Evolutionary conservation across 1,284 basidiomycete species (phyloP).

Genomic region (Malassezia pachydermatis): DNA sequence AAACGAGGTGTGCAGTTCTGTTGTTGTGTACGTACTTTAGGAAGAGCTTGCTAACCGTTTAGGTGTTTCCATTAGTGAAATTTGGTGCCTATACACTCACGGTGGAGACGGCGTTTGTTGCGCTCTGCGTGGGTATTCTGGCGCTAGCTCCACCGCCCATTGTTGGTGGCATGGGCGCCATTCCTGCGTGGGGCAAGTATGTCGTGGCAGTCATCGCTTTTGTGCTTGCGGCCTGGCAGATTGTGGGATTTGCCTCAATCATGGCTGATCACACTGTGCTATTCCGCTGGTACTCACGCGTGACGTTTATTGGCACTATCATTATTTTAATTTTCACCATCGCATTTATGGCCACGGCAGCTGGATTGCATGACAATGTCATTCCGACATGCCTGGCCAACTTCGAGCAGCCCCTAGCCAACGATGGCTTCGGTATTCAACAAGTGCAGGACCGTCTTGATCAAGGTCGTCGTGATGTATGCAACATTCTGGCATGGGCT

Average conservation of each 20-base stretch:
- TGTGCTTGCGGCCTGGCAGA: slow-evolving; percentile 36
- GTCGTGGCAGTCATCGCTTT: slow-evolving; percentile 37
- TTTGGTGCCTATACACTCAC: slow-evolving; percentile 40
- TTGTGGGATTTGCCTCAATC: slow-evolving; percentile 32
- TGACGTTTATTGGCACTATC: slow-evolving; percentile 38
- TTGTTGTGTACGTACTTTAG: slow-evolving; percentile 26
- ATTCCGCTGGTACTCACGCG: slow-evolving; percentile 38
- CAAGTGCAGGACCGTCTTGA: slow-evolving; percentile 10
- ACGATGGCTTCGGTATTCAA: slow-evolving; percentile 10
- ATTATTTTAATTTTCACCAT: slow-evolving; percentile 27
- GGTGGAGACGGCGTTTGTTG: slow-evolving; percentile 33
- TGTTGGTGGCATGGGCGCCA: slow-evolving; percentile 32
- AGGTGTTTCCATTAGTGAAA: slow-evolving; percentile 41
- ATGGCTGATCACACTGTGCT: slow-evolving; percentile 27
- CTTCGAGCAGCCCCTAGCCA: slow-evolving; percentile 5
- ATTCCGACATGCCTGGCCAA: slow-evolving; percentile 21
- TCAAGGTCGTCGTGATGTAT: slow-evolving; percentile 19
- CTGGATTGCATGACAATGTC: slow-evolving; percentile 26
- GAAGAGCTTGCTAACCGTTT: neutral
- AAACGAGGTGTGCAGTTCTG: slow-evolving; percentile 35
- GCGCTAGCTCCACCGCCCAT: slow-evolving; percentile 37
- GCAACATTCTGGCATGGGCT: slow-evolving; percentile 43
- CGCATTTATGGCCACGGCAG: slow-evolving; percentile 34
- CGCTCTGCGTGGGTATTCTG: slow-evolving; percentile 32
- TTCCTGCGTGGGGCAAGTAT: slow-evolving; percentile 36